Conservation (phyloP, 106 monocot genomes). For the Amphibolis antarctica region DNA sequence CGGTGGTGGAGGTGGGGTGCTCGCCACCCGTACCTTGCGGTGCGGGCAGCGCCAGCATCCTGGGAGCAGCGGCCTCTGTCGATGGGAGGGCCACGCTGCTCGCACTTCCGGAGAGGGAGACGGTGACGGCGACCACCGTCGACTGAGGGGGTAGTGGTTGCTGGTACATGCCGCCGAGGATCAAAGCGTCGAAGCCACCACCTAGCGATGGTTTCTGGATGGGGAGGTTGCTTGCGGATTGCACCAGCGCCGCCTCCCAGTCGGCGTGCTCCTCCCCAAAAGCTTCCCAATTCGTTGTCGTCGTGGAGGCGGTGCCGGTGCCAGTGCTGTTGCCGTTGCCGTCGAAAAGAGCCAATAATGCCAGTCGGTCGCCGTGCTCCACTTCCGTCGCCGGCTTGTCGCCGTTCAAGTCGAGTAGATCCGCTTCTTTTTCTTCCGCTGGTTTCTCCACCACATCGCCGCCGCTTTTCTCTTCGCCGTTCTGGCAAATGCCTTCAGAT, state of each 20-base stretch:
- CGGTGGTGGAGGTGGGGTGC: no score
- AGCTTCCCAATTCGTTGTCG: slow-evolving; percentile 39
- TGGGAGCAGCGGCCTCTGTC: slow-evolving; percentile 1
- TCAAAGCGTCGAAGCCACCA: slow-evolving; percentile 57
- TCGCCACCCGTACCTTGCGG: neutral
- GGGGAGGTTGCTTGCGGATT: slow-evolving; percentile 43
- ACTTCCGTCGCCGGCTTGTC: slow-evolving; percentile 23
- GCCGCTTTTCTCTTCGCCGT: neutral
- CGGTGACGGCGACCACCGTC: slow-evolving; percentile 21
- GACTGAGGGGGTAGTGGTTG: slow-evolving; percentile 15
- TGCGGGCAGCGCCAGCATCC: slow-evolving; percentile 7
- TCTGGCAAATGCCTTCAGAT: neutral
- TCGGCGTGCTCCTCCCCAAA: slow-evolving; percentile 36
- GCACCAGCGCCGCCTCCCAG: slow-evolving; percentile 78
- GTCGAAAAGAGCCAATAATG: slow-evolving; percentile 63
- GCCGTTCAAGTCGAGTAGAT: slow-evolving; percentile 44
- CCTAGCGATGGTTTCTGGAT: slow-evolving; percentile 39
- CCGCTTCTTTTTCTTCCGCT: slow-evolving; percentile 5
- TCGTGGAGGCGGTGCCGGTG: slow-evolving; percentile 5
- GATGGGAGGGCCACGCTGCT: slow-evolving; percentile 53
- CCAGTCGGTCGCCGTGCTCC: slow-evolving; percentile 37
- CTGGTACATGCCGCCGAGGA: slow-evolving; percentile 77
- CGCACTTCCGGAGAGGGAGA: slow-evolving; percentile 21
- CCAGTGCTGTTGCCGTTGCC: slow-evolving; percentile 7
- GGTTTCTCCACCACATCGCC: neutral